Percentiles rank a stretch among this genome's conserved stretches.
phyloP scores from a whole-genome alignment of 805 yeast species.

The Metschnikowia aberdeeniae region DNA sequence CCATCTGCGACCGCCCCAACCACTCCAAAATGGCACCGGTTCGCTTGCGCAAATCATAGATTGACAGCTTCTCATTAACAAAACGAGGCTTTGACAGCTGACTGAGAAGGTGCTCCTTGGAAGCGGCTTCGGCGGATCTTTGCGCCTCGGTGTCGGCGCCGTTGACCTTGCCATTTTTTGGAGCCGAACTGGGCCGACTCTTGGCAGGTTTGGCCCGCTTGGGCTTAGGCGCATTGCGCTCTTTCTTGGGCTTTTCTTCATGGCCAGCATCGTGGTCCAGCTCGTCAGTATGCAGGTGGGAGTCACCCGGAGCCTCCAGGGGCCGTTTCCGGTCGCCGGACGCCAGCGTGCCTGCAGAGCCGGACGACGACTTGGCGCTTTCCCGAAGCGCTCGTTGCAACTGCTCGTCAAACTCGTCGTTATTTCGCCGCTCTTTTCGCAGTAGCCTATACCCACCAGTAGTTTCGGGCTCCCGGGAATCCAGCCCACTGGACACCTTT shows the following conservation, averaged over 20 bases:
- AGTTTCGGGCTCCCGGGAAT: conserved; percentile 13
- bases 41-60: conserved; percentile 82
- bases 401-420: conserved; percentile 39
- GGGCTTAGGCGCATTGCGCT: conserved; percentile 7
- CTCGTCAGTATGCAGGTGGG: conserved; percentile 3
- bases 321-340: conserved; percentile 20
- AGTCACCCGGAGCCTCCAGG: conserved; percentile 3
- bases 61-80: conserved; percentile 70
- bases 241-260: conserved; percentile 10
- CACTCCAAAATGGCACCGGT: conserved; percentile 89
- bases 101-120: conserved; percentile 48
- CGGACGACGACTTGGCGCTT: conserved; percentile 46
- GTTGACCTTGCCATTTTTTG: neutral
- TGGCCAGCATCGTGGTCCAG: neutral
- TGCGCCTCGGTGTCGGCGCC: conserved; percentile 2
- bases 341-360: conserved; percentile 6
- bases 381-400: conserved; percentile 51
- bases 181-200: conserved; percentile 2
- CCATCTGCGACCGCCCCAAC: conserved; percentile 81
- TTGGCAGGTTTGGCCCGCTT: conserved; percentile 3
- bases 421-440: conserved; percentile 32
- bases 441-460: conserved; percentile 17
- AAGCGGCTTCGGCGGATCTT: conserved; percentile 3
- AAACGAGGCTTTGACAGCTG: conserved; percentile 80
- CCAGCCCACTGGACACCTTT: conserved; percentile 6